Conservation (phyloP, 345 rosid genomes). For the Hibiscus tridactylites region DNA sequence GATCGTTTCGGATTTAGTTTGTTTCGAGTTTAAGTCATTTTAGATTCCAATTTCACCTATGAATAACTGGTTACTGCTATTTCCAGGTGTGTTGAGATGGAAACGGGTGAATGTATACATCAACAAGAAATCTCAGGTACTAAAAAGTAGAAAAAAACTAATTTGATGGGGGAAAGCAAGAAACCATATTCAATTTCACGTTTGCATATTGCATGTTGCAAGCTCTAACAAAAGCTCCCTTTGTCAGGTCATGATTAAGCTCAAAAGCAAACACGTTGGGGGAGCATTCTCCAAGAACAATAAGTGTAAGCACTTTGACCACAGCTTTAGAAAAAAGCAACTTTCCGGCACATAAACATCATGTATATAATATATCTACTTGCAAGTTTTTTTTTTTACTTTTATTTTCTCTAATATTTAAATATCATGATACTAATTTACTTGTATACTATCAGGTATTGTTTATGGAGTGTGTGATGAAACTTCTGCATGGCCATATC, state of each 20-base stretch:
- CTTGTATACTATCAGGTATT: constrained; percentile 33
- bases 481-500: constrained; percentile 76
- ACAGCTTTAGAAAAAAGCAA: neutral
- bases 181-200: neutral
- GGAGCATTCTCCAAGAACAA: constrained; percentile 92
- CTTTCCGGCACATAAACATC: no score
- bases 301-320: constrained; percentile 38
- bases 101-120: constrained; percentile 55
- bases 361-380: neutral
- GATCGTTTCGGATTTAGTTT: neutral
- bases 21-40: neutral
- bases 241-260: constrained; percentile 57
- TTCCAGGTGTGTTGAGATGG: constrained; percentile 54
- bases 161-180: neutral
- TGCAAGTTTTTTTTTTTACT: neutral
- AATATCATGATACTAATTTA: neutral
- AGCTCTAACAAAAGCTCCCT: neutral
- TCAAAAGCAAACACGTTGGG: constrained; percentile 81
- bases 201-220: neutral
- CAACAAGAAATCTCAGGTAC: constrained; percentile 85
- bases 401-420: neutral
- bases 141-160: neutral
- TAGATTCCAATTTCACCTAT: neutral
- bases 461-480: constrained; percentile 83
- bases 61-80: neutral